A percentile compares a stretch with the other conserved stretches of the same genome.
phyloP scores from a whole-genome alignment of 2,329 filamentous ascomycete species.

The Periconia sp. region DNA sequence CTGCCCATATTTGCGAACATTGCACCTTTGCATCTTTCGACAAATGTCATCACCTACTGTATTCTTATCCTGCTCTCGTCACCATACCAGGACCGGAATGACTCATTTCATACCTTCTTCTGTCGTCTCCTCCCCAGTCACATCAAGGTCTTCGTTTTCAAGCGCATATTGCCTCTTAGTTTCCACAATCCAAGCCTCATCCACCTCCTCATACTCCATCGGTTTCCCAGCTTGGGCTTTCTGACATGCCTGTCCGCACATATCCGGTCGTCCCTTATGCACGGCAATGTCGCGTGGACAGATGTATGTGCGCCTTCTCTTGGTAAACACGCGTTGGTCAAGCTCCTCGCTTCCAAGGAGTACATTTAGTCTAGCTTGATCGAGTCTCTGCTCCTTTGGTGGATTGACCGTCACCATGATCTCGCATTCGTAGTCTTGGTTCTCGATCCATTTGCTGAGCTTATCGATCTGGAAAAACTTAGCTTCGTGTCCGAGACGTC shows the following conservation, averaged over 20 bases:
- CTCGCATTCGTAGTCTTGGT: conserved; percentile 26
- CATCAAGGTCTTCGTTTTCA: too few species aligned
- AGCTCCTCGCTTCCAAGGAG: conserved; percentile 1
- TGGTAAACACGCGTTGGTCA: conserved; percentile 1
- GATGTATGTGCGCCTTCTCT: conserved; percentile 11
- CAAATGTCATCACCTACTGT: too few species aligned
- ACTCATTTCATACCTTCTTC: too few species aligned
- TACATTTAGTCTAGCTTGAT: background rate
- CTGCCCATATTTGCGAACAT: too few species aligned
- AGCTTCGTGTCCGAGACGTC: conserved; percentile 39
- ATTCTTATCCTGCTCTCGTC: too few species aligned
- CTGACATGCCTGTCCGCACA: conserved; percentile 13
- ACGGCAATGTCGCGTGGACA: conserved; percentile 20
- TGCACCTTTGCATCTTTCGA: too few species aligned
- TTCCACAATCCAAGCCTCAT: conserved; percentile 10
- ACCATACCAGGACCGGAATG: too few species aligned
- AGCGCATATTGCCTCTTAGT: conserved; percentile 14
- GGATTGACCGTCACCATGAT: conserved; percentile 14
- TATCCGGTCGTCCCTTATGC: conserved; percentile 14
- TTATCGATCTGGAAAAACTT: conserved; percentile 39
- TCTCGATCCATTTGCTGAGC: conserved; percentile 40
- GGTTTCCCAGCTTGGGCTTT: background rate
- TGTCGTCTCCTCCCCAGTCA: too few species aligned
- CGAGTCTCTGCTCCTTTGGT: background rate
- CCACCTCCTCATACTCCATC: conserved; percentile 15